phyloP scores from a whole-genome alignment of 305 asterid genomes.

The Plantago rigida region DNA sequence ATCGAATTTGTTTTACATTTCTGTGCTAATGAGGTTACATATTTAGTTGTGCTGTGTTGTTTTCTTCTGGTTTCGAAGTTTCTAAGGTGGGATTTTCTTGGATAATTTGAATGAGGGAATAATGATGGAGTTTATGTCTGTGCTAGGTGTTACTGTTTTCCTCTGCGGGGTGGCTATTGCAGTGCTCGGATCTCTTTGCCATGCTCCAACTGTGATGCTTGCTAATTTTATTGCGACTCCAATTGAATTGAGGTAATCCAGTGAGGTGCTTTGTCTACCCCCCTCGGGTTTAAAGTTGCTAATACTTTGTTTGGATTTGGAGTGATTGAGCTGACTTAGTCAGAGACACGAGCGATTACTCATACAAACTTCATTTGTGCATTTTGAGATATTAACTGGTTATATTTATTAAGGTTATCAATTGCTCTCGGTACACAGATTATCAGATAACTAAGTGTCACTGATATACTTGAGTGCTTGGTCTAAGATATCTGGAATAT shows the following conservation, averaged over 20 bases:
- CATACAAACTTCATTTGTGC: neutral
- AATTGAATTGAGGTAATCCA: conserved; percentile 56
- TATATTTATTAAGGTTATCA: neutral
- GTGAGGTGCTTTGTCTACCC: too few relatives aligned
- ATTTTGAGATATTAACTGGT: too few relatives aligned
- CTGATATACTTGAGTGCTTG: neutral
- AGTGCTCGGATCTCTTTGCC: conserved; percentile 53
- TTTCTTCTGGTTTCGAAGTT: neutral
- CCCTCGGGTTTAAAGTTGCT: too few relatives aligned
- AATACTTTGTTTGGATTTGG: too few relatives aligned
- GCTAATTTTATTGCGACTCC: conserved; percentile 80
- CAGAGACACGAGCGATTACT: neutral
- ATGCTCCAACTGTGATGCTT: conserved; percentile 90
- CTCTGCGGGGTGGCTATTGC: conserved; percentile 76
- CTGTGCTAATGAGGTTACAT: neutral
- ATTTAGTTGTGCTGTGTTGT: neutral
- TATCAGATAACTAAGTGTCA: neutral
- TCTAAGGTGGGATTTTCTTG: too few relatives aligned
- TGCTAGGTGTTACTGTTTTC: conserved; percentile 66
- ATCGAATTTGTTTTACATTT: too few relatives aligned
- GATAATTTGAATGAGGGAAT: conserved; percentile 19
- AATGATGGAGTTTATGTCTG: conserved; percentile 25
- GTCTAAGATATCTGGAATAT: too few relatives aligned
- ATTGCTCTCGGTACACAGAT: neutral
- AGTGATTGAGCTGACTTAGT: neutral